Evolutionary conservation across 2,329 filamentous ascomycete species (phyloP).

Genomic region (Phyllosticta paracitricarpa): DNA sequence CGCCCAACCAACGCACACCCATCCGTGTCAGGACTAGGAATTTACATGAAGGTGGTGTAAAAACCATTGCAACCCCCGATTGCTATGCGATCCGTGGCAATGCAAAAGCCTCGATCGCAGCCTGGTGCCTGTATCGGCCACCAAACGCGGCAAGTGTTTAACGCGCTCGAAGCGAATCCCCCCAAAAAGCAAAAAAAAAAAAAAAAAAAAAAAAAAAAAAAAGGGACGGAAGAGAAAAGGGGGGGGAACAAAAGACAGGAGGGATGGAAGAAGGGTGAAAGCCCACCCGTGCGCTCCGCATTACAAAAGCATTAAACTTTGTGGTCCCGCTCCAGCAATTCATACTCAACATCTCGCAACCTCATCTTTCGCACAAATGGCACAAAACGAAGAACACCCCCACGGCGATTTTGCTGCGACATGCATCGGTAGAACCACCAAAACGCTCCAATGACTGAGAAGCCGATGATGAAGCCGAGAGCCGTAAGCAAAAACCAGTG

Average conservation of each 20-base stretch:
- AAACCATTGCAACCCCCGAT: not conserved
- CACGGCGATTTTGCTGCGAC: conserved; percentile 9
- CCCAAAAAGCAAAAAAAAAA: not conserved
- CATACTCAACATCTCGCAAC: conserved; percentile 5
- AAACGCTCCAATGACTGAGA: conserved; percentile 39
- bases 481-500: conserved; percentile 48
- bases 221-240: not conserved
- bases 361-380: not conserved
- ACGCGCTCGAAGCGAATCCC: not conserved
- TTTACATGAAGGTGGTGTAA: not conserved
- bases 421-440: conserved; percentile 43
- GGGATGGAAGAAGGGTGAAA: not conserved
- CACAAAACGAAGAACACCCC: conserved; percentile 3
- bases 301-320: not conserved
- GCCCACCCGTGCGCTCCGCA: not conserved
- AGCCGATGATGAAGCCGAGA: conserved; percentile 43
- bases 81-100: not conserved
- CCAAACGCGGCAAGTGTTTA: not conserved
- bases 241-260: not conserved
- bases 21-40: not conserved
- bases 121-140: not conserved
- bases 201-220: not conserved
- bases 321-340: conserved; percentile 7
- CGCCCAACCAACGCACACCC: not conserved
- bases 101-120: not conserved